Base-by-base conservation (phyloP, 1,139 yeast genomes). In the Trichomonascaceae sp. region DNA sequence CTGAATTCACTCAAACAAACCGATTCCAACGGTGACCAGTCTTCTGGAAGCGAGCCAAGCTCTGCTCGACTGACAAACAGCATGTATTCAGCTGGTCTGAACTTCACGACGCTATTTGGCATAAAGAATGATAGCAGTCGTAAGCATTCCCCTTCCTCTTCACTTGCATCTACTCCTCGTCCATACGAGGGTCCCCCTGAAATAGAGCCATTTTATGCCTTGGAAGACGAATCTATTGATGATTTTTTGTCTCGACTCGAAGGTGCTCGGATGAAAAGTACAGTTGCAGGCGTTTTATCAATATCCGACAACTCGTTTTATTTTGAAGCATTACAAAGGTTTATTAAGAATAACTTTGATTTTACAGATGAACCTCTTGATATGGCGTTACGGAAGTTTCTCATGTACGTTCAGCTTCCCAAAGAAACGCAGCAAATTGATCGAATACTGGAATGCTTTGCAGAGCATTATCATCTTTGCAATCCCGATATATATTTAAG, bases 391-490 rank as follows among this genome's bases (percentile, higher is more conserved):
- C 69, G 91, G 47, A 78, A 77, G 60, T 74, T 84, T 51, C 67
- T 85, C 46, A 74, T 82, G 71, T 70, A 75, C 50, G 75, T 81
- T 51, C 79, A 79, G 53, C 68, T 85, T 24, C 90, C 91, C 0
- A 76, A 74, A 58, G 91, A 85, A 64, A 73, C 87, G 0, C 90
- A 84, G 64, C 89, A 85, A 63, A 84, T 84, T 53, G 90, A 85
- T 62, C 72, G 88, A 49, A 75, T 83, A 2, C 67, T 85, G 48
- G 79, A 77, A 52, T 75, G 77, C 27, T 83, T 84, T 67, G 77
- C 85, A 7, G 65, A 65, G 32, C 72, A 77, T 18, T 84, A 75
- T 63, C 69, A 72, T 53, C 66, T 69, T 50, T 72, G 75, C 54
- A 77, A 79, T 57, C 72, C 72, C 0, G 63, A 62, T 4, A 55